Percentiles rank a stretch among this genome's conserved stretches.
These are phyloP conservation scores for Aspergillus arachidicola DNA, from an alignment of 2,329 filamentous ascomycete genomes.

Conservation along the genomic window DNA sequence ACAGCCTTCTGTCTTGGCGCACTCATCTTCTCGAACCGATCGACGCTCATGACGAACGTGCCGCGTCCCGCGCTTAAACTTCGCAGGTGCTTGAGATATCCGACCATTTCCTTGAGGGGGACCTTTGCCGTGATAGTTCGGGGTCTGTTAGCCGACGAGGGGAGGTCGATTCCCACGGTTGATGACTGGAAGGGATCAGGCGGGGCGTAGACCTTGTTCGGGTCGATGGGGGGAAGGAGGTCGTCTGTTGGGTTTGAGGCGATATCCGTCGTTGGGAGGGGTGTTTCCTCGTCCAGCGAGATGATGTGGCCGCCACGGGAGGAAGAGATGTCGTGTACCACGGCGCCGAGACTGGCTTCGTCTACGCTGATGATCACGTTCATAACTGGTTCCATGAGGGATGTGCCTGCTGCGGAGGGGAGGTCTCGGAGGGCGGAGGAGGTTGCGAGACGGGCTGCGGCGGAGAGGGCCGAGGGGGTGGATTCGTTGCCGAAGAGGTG, in stretches of 20 bases:
- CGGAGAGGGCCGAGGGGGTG: constrained; percentile 68
- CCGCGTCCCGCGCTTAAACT: constrained; percentile 85
- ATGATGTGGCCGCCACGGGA: constrained; percentile 73
- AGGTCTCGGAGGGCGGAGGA: constrained; percentile 67
- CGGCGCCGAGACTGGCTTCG: constrained; percentile 75
- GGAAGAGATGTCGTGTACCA: constrained; percentile 79
- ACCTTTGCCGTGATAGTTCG: constrained; percentile 79
- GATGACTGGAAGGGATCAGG: constrained; percentile 71
- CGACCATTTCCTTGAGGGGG: constrained; percentile 94
- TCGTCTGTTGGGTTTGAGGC: constrained; percentile 25
- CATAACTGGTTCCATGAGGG: constrained; percentile 93
- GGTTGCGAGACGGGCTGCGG: constrained; percentile 68
- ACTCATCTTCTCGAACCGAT: constrained; percentile 70
- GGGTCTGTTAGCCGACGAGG: constrained; percentile 47
- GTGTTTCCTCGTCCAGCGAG: constrained; percentile 62
- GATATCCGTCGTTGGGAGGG: constrained; percentile 32
- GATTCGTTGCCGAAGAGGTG: constrained; percentile 70
- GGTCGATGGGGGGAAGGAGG: constrained; percentile 60
- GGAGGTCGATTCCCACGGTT: constrained; percentile 27
- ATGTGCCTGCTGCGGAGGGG: constrained; percentile 53
- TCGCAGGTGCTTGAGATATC: constrained; percentile 85
- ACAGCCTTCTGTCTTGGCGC: constrained; percentile 62
- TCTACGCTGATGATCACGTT: constrained; percentile 82
- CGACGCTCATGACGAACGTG: constrained; percentile 74
- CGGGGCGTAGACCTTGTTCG: constrained; percentile 78